phyloP scores from a whole-genome alignment of 192 early-diverging fungal species.

The Mortierella antarctica region DNA sequence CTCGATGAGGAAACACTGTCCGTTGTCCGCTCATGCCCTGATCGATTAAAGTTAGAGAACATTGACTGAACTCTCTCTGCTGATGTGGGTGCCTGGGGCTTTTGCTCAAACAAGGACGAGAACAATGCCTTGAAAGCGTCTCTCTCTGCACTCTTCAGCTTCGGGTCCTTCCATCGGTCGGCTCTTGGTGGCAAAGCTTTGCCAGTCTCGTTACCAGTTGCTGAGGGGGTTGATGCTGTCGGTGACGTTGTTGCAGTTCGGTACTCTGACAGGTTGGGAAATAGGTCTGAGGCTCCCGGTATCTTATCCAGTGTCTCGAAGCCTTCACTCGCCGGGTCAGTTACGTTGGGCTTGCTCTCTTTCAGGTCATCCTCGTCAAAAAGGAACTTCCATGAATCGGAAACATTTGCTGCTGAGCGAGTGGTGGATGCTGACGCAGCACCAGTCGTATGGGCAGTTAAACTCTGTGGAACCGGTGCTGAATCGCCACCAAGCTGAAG shows the following conservation, averaged over 20 bases:
- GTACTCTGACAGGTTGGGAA: constrained; percentile 31
- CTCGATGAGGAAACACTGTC: not conserved
- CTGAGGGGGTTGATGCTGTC: not conserved
- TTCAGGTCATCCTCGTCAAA: constrained; percentile 49
- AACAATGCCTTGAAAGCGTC: constrained; percentile 47
- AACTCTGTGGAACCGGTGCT: not conserved
- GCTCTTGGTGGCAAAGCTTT: not conserved
- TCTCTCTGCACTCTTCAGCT: constrained; percentile 25
- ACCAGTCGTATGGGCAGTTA: not conserved
- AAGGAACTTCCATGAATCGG: constrained; percentile 44
- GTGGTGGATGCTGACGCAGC: not conserved
- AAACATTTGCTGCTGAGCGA: not conserved
- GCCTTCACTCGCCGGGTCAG: not conserved
- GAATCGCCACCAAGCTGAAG: constrained; percentile 1
- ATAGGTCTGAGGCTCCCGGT: constrained; percentile 32
- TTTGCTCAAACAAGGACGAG: constrained; percentile 46
- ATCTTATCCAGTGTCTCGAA: constrained; percentile 38
- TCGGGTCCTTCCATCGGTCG: constrained; percentile 46
- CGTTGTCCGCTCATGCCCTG: not conserved
- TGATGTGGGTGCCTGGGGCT: constrained; percentile 2
- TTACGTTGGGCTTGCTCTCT: constrained; percentile 4
- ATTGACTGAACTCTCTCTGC: constrained; percentile 37
- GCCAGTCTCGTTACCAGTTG: not conserved
- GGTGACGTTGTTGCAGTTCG: not conserved
- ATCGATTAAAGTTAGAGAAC: constrained; percentile 48